These are phyloP conservation scores for Sclerotinia nivalis DNA, from an alignment of 2,329 filamentous ascomycete genomes.

Conservation along the genomic window DNA sequence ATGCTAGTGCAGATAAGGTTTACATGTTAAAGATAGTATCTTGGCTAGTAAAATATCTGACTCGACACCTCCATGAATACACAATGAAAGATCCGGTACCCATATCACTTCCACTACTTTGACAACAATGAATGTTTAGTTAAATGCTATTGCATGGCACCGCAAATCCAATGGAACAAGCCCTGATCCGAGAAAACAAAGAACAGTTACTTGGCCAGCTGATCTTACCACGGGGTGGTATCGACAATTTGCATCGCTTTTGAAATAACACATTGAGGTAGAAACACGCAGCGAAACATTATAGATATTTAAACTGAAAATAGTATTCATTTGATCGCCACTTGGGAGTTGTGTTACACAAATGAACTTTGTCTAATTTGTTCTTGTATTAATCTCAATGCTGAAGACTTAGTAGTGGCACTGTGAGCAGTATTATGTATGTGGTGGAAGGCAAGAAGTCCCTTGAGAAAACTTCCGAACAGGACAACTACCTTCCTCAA, in stretches of 20 bases:
- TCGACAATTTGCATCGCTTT: neutral
- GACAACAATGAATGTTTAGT: accelerated
- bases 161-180: neutral
- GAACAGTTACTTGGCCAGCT: neutral
- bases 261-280: too few relatives aligned
- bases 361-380: neutral
- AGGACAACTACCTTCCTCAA: neutral
- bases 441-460: neutral
- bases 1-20: constrained; percentile 20
- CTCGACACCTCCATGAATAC: neutral
- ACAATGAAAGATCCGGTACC: neutral
- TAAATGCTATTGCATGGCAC: too few relatives aligned
- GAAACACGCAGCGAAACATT: neutral
- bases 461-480: neutral
- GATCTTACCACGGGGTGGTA: neutral
- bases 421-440: neutral
- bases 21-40: constrained; percentile 29
- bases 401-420: neutral
- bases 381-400: neutral
- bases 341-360: neutral
- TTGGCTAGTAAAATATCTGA: neutral
- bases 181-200: neutral
- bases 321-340: neutral
- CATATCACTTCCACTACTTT: neutral
- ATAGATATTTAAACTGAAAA: neutral